These are phyloP conservation scores for Coix lacrymajobi DNA, from an alignment of 176 grass and related monocot species.

Conservation along the genomic window DNA sequence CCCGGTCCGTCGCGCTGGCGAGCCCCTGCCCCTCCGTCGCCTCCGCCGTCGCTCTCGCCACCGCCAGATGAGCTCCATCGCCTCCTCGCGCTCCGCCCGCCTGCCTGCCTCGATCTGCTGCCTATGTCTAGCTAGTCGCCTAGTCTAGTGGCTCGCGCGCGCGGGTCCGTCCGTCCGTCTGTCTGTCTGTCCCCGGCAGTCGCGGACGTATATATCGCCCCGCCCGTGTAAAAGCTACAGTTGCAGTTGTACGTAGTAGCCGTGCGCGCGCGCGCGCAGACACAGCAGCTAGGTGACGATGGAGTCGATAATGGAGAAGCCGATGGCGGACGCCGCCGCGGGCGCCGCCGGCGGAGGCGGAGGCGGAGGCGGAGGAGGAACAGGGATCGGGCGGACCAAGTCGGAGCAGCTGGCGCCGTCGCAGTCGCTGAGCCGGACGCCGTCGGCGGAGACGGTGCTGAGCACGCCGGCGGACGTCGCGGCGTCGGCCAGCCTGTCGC, in stretches of 20 bases:
- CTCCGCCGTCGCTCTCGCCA: constrained; percentile 24
- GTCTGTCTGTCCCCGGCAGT: not conserved
- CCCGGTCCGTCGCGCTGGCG: constrained; percentile 25
- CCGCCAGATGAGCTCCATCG: not conserved
- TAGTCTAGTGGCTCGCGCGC: not conserved
- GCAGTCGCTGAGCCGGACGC: constrained; percentile 62
- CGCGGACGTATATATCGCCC: not conserved
- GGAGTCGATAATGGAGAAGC: constrained; percentile 29
- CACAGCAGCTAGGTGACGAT: not conserved
- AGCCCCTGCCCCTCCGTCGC: constrained; percentile 31
- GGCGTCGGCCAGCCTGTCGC: constrained; percentile 23
- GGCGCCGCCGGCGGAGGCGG: not conserved
- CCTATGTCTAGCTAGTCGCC: too few species aligned
- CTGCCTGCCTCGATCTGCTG: not conserved
- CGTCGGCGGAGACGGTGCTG: constrained; percentile 64
- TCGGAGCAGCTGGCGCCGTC: constrained; percentile 52
- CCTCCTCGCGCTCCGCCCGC: not conserved
- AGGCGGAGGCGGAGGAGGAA: not conserved
- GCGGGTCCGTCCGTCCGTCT: too few species aligned
- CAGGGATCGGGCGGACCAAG: constrained; percentile 40
- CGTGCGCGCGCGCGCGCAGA: not conserved
- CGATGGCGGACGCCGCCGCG: not conserved
- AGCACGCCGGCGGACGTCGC: constrained; percentile 22
- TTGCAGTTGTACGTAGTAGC: not conserved
- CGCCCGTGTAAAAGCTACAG: constrained; percentile 28